Conservation (phyloP, 129 eudicot species). For the Saposhnikovia divaricata region DNA sequence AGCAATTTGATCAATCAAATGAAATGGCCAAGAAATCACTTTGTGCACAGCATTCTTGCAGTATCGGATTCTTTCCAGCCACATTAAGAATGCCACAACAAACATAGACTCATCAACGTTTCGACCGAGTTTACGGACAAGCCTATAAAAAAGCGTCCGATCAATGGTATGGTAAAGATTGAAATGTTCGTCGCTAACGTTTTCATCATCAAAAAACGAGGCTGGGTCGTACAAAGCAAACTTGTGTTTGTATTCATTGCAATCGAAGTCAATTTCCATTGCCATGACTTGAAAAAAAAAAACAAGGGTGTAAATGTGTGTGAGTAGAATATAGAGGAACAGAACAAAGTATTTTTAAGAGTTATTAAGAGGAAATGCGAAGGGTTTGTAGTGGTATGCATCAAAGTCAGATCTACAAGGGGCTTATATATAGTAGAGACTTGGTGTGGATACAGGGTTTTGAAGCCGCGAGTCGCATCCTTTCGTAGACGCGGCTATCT, state of each 20-base stretch:
- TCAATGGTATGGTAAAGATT: background rate
- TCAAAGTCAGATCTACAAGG: background rate
- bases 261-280: background rate
- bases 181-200: background rate
- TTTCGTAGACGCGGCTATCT: background rate
- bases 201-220: background rate
- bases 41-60: slow-evolving; percentile 8
- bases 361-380: background rate
- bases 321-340: too few relatives aligned
- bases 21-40: background rate
- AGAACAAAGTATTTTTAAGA: too few relatives aligned
- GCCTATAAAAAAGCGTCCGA: background rate
- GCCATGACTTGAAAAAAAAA: background rate
- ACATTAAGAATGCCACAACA: slow-evolving; percentile 23
- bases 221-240: background rate
- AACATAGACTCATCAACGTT: background rate
- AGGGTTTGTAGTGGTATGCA: background rate
- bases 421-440: background rate
- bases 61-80: slow-evolving; percentile 18
- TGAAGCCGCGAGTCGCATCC: background rate
- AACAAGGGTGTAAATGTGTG: too few relatives aligned
- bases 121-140: background rate
- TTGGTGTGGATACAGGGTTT: background rate
- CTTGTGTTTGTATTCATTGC: background rate
- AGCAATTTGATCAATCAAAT: slow-evolving; percentile 12